phyloP scores from a whole-genome alignment of 2,329 filamentous ascomycete species.

The Chaetomium sp. region DNA sequence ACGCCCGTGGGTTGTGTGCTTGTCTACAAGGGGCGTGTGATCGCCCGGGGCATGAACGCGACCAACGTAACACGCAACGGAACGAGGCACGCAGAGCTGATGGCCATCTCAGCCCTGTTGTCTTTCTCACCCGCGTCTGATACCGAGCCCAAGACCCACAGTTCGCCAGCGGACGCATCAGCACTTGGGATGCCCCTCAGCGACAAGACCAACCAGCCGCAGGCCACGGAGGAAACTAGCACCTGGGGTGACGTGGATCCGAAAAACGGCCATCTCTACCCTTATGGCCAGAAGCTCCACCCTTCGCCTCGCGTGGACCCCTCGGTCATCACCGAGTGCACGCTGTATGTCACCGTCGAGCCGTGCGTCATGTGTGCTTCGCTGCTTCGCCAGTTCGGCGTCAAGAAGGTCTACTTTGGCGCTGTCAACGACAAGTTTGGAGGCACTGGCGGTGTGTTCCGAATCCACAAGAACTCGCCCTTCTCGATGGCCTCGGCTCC shows the following conservation, averaged over 20 bases:
- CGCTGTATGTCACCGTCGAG: constrained; percentile 94
- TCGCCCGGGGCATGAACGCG: constrained; percentile 92
- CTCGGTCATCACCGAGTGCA: constrained; percentile 61
- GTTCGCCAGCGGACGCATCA: background rate
- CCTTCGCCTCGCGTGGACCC: constrained; percentile 53
- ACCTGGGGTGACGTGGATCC: constrained; percentile 48
- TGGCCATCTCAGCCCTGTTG: constrained; percentile 62
- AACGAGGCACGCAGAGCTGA: constrained; percentile 91
- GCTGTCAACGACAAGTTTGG: constrained; percentile 96
- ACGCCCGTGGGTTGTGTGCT: constrained; percentile 96
- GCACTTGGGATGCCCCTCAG: constrained; percentile 16
- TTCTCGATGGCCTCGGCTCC: constrained; percentile 36
- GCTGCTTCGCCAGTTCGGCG: constrained; percentile 77
- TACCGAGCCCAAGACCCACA: constrained; percentile 26
- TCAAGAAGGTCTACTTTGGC: constrained; percentile 89
- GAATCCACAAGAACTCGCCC: constrained; percentile 63
- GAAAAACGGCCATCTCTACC: constrained; percentile 50
- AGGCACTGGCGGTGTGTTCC: constrained; percentile 88
- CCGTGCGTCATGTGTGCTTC: constrained; percentile 99
- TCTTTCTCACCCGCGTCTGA: constrained; percentile 34
- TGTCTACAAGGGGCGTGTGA: constrained; percentile 69
- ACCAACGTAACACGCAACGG: constrained; percentile 88
- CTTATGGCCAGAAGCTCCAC: constrained; percentile 55
- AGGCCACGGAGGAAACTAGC: constrained; percentile 32
- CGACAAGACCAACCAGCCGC: constrained; percentile 25